Conservation (phyloP, 1,284 basidiomycete genomes). For the Cystobasidium sp. region DNA sequence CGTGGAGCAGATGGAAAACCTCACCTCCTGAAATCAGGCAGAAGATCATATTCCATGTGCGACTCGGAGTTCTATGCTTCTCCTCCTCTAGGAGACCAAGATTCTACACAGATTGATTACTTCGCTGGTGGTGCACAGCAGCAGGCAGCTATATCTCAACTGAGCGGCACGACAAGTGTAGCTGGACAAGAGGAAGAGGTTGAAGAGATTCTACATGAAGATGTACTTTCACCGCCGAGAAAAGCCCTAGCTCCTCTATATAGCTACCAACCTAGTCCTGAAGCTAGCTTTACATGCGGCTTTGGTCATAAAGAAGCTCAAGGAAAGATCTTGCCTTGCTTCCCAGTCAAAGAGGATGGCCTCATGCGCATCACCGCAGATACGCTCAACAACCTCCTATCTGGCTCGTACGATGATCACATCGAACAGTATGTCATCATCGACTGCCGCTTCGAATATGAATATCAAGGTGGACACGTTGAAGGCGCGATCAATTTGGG, state of each 20-base stretch:
- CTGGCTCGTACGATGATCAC: slow-evolving; percentile 69
- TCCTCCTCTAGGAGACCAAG: slow-evolving; percentile 24
- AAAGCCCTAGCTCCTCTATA: slow-evolving; percentile 19
- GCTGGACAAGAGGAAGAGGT: not conserved
- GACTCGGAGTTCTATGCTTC: slow-evolving; percentile 43
- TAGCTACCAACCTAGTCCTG: slow-evolving; percentile 39
- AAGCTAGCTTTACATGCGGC: slow-evolving; percentile 35
- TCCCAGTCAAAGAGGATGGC: slow-evolving; percentile 90
- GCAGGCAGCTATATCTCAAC: not conserved
- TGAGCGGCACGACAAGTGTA: not conserved
- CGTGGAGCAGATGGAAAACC: slow-evolving; percentile 37
- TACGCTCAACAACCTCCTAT: slow-evolving; percentile 78
- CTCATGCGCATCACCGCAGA: slow-evolving; percentile 83
- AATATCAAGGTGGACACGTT: slow-evolving; percentile 92
- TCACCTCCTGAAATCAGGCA: slow-evolving; percentile 9
- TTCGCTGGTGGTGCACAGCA: not conserved
- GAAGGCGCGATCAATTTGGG: slow-evolving; percentile 90
- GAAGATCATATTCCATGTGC: slow-evolving; percentile 41
- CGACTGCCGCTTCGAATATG: slow-evolving; percentile 98
- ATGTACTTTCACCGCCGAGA: slow-evolving; percentile 35
- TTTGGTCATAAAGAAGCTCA: slow-evolving; percentile 65
- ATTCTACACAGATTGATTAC: slow-evolving; percentile 4
- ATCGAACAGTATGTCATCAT: slow-evolving; percentile 78
- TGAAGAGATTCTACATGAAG: slow-evolving; percentile 28
- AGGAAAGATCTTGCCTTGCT: slow-evolving; percentile 92